Evolutionary conservation across 805 yeast species (phyloP), one percentile per base, ranked within the genome.

Genomic region (Saccharomycopsis selenospora): DNA sequence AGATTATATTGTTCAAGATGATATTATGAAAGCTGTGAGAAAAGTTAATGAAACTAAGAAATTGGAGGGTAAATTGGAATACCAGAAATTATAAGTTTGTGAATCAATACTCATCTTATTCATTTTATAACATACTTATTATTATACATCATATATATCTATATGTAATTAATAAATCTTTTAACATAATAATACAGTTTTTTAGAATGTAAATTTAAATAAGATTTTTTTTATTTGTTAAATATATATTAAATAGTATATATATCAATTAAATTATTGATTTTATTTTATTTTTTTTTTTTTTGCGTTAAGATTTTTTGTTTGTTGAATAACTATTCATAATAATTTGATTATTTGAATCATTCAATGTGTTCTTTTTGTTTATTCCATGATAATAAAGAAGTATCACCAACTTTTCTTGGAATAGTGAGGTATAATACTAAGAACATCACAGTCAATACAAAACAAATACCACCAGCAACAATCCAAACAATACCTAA

Each of bases 1-100:
- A 61, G 97, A 91, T 65, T 88, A 87, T 68, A 88, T 93, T 59
- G 65, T 87, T 46, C 99, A 93, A 65, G 82, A 85, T 59, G 99
- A 93, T 71, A 65, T 93, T 67, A 85, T 93, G 91, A 93, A 93
- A 68, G 99, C 99, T 14, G 98, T 89, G 41, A 79, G 99, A 68
- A 93, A 93, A 71, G 97, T 93, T 52, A 90, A 91, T 20, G 99
- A 93, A 65, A 83, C 88, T 47, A 93, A 93, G 83, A 93, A 93
- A 69, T 76, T 93, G 66, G 99, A 93, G 71, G 98, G 98, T 55
- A 85, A 86, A 66, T 70, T 91, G 54, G 98, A 91, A 60, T 93
- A 93, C 66, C 95, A 93, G 71, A 93, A 93, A 74, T 71, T 93
- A 64, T 93, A 71, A 57, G 28, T 24, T 23, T 22, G 18, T 33